Evolutionary conservation across 2,329 filamentous ascomycete species (phyloP).

Genomic region (Chrysoporthe puriensis): DNA sequence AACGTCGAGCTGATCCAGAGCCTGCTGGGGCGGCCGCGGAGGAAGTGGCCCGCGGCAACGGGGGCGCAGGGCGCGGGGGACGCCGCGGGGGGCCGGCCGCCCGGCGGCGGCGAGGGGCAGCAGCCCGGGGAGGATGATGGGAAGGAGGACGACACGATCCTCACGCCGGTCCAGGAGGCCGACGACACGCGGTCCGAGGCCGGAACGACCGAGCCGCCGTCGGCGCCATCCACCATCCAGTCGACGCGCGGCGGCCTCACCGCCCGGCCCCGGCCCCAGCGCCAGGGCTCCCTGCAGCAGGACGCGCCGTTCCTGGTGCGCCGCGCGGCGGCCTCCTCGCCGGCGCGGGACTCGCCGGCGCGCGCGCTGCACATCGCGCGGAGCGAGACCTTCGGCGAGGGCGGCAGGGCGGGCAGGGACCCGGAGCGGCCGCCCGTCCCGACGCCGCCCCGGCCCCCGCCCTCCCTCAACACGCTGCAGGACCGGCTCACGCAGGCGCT

Average conservation of each 20-base stretch:
- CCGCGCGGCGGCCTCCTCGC: background rate
- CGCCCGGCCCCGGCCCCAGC: constrained; percentile 15
- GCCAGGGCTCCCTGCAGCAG: constrained; percentile 1
- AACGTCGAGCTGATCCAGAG: constrained; percentile 27
- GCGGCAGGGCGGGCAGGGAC: constrained; percentile 7
- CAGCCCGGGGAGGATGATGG: background rate
- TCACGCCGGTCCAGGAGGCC: constrained; percentile 19
- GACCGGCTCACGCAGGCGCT: constrained; percentile 6
- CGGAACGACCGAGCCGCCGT: constrained; percentile 16
- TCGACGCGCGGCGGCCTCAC: constrained; percentile 21
- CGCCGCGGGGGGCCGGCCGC: background rate
- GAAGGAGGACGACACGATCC: background rate
- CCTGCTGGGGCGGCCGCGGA: constrained; percentile 20
- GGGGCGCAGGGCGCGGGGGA: background rate
- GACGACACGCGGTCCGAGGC: constrained; percentile 25
- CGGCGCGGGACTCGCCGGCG: background rate
- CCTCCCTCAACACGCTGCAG: constrained; percentile 18
- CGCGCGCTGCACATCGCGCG: background rate
- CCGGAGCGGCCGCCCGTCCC: constrained; percentile 16
- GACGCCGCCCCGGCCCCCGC: constrained; percentile 12
- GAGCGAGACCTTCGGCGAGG: constrained; percentile 14
- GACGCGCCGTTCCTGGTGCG: constrained; percentile 3
- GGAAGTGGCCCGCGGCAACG: background rate
- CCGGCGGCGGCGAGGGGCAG: background rate
- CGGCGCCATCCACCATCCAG: constrained; percentile 13